A percentile compares a stretch with the other conserved stretches of the same genome.
Evolutionary conservation across 2,329 filamentous ascomycete species (phyloP).

Genomic region (Leptographium flavum): DNA sequence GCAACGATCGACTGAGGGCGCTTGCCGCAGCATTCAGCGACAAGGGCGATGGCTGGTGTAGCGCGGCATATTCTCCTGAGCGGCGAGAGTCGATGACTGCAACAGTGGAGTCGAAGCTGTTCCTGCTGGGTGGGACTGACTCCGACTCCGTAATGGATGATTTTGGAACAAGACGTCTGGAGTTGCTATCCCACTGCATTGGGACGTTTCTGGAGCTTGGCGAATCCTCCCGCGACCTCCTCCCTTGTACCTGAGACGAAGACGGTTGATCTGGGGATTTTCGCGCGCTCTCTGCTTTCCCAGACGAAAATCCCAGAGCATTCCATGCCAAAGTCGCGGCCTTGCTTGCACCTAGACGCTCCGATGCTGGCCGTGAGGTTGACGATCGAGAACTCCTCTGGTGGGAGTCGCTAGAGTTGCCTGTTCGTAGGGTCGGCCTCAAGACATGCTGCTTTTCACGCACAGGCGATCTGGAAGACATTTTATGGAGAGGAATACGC

Average conservation of each 20-base stretch:
- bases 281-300: constrained; percentile 5
- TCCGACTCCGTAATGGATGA: constrained; percentile 18
- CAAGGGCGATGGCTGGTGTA: constrained; percentile 22
- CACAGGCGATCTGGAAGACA: constrained; percentile 30
- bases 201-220: constrained; percentile 15
- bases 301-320: constrained; percentile 22
- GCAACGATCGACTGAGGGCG: constrained; percentile 22
- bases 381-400: constrained; percentile 24
- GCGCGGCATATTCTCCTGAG: constrained; percentile 23
- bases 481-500: constrained; percentile 3
- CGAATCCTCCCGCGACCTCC: constrained; percentile 12
- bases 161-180: constrained; percentile 30
- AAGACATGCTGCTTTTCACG: constrained; percentile 44
- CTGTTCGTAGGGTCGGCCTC: constrained; percentile 44
- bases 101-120: constrained; percentile 10
- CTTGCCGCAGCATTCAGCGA: constrained; percentile 43
- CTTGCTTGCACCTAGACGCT: constrained; percentile 42
- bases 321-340: constrained; percentile 51
- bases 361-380: constrained; percentile 25
- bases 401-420: constrained; percentile 28
- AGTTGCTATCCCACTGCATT: constrained; percentile 40
- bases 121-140: constrained; percentile 16
- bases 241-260: not conserved
- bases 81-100: constrained; percentile 16
- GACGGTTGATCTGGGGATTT: not conserved